These are phyloP conservation scores for Phytophthora fragariaefolia DNA, from an alignment of 352 stramenopile species.

Conservation along the genomic window DNA sequence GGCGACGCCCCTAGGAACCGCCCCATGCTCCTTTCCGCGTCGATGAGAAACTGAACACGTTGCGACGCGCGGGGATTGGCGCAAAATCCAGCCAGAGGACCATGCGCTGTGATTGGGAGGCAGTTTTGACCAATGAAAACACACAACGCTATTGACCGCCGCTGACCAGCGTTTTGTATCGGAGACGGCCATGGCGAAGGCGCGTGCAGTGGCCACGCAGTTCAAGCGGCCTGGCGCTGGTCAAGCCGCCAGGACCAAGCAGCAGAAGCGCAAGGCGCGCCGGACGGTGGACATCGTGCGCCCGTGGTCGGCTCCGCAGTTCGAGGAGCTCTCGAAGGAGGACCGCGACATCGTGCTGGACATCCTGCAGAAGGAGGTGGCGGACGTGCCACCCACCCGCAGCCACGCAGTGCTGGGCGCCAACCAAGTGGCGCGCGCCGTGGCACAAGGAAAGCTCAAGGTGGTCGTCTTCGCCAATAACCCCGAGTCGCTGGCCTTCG, in stretches of 20 bases:
- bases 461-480: conserved; percentile 80
- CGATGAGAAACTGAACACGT: conserved; percentile 33
- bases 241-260: conserved; percentile 3
- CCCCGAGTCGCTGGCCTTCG: conserved; percentile 59
- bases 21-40: conserved; percentile 47
- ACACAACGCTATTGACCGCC: neutral
- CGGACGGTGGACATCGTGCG: conserved; percentile 32
- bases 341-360: conserved; percentile 84
- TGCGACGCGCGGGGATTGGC: conserved; percentile 13
- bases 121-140: conserved; percentile 18
- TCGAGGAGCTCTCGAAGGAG: conserved; percentile 68
- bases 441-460: conserved; percentile 48
- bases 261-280: conserved; percentile 30
- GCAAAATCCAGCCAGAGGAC: conserved; percentile 6
- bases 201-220: conserved; percentile 33
- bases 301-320: conserved; percentile 60
- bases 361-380: conserved; percentile 71
- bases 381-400: conserved; percentile 21
- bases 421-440: conserved; percentile 61
- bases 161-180: conserved; percentile 11
- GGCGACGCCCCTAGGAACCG: conserved; percentile 59
- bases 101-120: conserved; percentile 1
- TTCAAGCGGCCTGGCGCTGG: conserved; percentile 26
- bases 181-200: conserved; percentile 18
- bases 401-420: conserved; percentile 53